Evolutionary conservation across 768 basidiomycete species (phyloP), one percentile per base, ranked within the genome.

Genomic region (Tylopilus intermedius): DNA sequence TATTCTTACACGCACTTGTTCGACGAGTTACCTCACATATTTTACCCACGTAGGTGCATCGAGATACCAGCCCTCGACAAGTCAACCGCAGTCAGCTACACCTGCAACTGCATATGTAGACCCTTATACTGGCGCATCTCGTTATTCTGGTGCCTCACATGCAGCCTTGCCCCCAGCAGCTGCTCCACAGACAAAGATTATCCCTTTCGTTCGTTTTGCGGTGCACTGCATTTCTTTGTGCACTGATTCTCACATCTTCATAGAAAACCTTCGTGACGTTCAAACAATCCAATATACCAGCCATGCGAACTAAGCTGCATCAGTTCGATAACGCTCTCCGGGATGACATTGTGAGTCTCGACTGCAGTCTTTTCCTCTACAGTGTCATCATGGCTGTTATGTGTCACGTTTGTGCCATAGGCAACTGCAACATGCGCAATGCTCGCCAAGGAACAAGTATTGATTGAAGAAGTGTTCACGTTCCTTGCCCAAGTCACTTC

Each of bases 211-310:
- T 64, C 41, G 77, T 67, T 35, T 46, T 45, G 14, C n/a, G 22
- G 40, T 38, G 8, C 10, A 32, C 26, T 22, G 15, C 8, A n/a
- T 38, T 44, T 29, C 27, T 18, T 29, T 2, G 7, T 38, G 24
- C 24, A 11, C 52, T 57, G 24, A 61, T 44, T 18, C 21, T 5
- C 8, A 4, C 11, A 22, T 30, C 32, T 30, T 37, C 50, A 18
- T 59, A 91, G 89, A 72, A 76, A 40, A 81, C 77, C 37, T 74
- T 78, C 40, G 78, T 91, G 18, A 74, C 78, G n/a, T 95, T 97
- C 75, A 90, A 88, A 58, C 89, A 92, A 74, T 90, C 84, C 3
- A 84, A 83, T 66, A 78, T 94, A 26, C 62, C 75, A 21, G 89
- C 89, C 15, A 90, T 94, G 83, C 83, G 82, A 62, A 76, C 76